Base-by-base conservation (phyloP, 1,284 basidiomycete genomes). In the Ustilago crameri region DNA sequence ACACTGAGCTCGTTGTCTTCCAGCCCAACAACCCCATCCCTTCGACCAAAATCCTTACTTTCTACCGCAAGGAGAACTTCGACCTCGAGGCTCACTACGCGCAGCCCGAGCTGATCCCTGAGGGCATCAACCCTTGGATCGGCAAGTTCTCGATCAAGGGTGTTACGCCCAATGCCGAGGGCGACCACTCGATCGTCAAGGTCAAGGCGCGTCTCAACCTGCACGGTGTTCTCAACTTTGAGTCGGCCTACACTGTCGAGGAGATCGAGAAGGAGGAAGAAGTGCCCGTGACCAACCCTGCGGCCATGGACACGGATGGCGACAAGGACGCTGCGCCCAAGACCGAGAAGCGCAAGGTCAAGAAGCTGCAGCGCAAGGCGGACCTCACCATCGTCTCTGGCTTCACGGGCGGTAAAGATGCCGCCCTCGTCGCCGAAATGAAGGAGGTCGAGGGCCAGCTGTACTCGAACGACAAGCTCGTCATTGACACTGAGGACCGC, bases 61-160 rank as follows among this genome's bases (percentile, higher is more conserved):
- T 82, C 75, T 82, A 82, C 77, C 79, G 81, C 65, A 82, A 82
- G 77, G 79, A 82, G 51, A 78, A 79, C 53, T 82, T 82, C 53
- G 69, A 71, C 38, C 74, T 82, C 49, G 72, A 81, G 59, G 81
- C 79, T 3, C 64, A 75, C 55, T 82, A 82, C 65, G 75, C 80
- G 41, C 44, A 74, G 30, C 74, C 77, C 32, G 70, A 72, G 8
- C 54, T 57, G 54, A 61, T 82, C 46, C 81, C 81, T 15, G 45
- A 62, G 54, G 81, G 81, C 45, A 77, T 74, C 58, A 79, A 82
- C 74, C 79, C 81, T 17, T 78, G 68, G 75, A 74, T 82, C 30
- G 81, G 81, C 55, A 66, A 73, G 55, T 80, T 81, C 51, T 70
- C 72, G 22, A 78, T 82, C 65, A 79, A 82, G 61, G 74, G 74